A percentile compares a stretch with the other conserved stretches of the same genome.
Evolutionary conservation across 306 rosid species (phyloP).

Genomic region (Quercus wislizeni): DNA sequence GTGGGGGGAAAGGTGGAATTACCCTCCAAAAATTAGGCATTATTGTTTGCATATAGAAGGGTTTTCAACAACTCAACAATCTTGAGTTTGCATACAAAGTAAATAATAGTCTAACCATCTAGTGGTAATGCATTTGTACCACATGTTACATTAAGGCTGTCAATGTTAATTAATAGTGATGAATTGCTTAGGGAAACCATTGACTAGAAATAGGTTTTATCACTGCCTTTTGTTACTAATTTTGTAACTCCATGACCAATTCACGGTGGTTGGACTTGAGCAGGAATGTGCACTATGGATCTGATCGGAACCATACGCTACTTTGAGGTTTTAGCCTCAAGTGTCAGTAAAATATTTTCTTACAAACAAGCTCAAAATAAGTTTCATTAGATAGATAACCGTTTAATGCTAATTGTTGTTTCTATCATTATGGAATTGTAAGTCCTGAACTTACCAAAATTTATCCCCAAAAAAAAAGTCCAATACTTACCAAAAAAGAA

Average conservation of each 20-base stretch:
- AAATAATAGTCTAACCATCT: neutral
- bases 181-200: neutral
- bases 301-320: neutral
- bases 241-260: neutral
- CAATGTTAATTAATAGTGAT: neutral
- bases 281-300: neutral
- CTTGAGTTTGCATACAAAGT: neutral
- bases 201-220: neutral
- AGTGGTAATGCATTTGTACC: neutral
- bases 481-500: too few relatives aligned
- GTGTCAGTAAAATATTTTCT: neutral
- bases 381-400: neutral
- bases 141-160: neutral
- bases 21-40: too few relatives aligned
- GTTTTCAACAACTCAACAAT: neutral
- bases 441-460: neutral
- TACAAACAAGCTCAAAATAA: neutral
- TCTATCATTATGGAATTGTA: neutral
- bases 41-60: neutral
- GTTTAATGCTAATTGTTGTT: neutral
- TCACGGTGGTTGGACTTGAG: neutral
- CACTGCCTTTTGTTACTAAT: neutral
- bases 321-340: neutral
- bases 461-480: too few relatives aligned
- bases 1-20: too few relatives aligned